Percentiles rank a stretch among this genome's conserved stretches.
These are phyloP conservation scores for Sphagnum magellanicum DNA, from an alignment of 228 moss, liverwort and hornwort genomes.

Conservation along the genomic window DNA sequence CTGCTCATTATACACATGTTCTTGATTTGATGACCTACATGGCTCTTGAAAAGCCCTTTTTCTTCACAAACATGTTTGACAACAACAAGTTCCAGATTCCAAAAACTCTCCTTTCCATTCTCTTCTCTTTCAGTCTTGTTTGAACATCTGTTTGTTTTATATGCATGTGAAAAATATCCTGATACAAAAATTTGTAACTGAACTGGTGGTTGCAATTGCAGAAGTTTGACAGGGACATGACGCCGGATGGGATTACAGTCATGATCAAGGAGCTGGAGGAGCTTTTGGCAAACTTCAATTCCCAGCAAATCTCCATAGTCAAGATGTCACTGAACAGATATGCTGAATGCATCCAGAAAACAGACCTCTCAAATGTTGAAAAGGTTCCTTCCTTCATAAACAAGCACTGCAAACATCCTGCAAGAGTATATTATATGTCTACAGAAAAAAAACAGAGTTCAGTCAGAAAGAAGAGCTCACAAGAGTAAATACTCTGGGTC, in stretches of 20 bases:
- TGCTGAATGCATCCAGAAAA: conserved; percentile 37
- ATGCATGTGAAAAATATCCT: no score
- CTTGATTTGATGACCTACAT: no score
- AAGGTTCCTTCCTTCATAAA: conserved; percentile 29
- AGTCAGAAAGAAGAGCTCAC: no score
- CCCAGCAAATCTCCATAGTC: conserved; percentile 51
- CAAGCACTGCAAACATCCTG: no score
- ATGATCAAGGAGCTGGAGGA: conserved; percentile 59
- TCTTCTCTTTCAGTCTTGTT: background rate
- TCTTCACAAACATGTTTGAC: background rate
- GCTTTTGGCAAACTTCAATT: conserved; percentile 53
- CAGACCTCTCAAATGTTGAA: conserved; percentile 33
- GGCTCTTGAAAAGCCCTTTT: background rate
- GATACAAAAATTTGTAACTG: no score
- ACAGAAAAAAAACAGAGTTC: no score
- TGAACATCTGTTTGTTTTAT: no score
- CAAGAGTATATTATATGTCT: no score
- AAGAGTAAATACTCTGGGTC: background rate
- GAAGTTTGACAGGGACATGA: conserved; percentile 51
- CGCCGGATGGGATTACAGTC: conserved; percentile 39
- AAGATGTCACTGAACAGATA: conserved; percentile 51
- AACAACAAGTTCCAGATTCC: background rate
- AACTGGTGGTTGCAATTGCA: conserved; percentile 6
- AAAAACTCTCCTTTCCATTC: background rate
- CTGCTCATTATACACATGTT: no score